Evolutionary conservation across 352 stramenopile species (phyloP), one percentile per base, ranked within the genome.

Genomic region (Peronospora farinosa): DNA sequence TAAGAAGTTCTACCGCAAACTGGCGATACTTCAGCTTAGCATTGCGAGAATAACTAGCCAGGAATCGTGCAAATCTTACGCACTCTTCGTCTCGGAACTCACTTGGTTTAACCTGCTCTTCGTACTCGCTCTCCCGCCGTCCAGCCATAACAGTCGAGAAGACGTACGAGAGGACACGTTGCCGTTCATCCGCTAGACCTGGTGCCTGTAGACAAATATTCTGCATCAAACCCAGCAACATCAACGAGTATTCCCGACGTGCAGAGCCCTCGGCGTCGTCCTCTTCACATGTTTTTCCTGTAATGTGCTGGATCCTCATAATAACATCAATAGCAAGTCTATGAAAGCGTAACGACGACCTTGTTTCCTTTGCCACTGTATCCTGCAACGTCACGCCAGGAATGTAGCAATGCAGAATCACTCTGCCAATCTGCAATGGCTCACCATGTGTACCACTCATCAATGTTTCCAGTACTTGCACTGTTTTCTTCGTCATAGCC

Each of bases 181-280:
- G 71, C 19, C 84, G 56, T 51, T 91, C 76, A 47, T 94, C 74
- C 0, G 74, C 68, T 5, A 79, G 66, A 30, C 88, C 84, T 11
- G 84, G 84, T 8, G 79, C 78, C 12, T 78, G 67, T 7, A 94
- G 28, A 42, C 80, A 94, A 32, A 94, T 63, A 27, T 94, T 86
- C 43, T 94, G 84, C 8, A 86, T 52, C 23, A 90, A 45, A 7
- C 72, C 74, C 8, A 89, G 47, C 11, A 72, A 39, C 23, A 86
- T 54, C 23, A 78, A 55, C 8, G 72, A 86, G 25, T 70, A 59
- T 12, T 75, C 57, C 13, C 48, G 49, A 1, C 57, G 58, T 25
- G 63, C 62, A 9, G 47, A 62, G 3, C 52, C 57, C 31, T 80
- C 69, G 0, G 65, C 63, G 1, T 67, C 59, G 6, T 65, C 51